Base-by-base conservation (phyloP, 2,329 filamentous ascomycete species). In the Aspergillus caelatus region DNA sequence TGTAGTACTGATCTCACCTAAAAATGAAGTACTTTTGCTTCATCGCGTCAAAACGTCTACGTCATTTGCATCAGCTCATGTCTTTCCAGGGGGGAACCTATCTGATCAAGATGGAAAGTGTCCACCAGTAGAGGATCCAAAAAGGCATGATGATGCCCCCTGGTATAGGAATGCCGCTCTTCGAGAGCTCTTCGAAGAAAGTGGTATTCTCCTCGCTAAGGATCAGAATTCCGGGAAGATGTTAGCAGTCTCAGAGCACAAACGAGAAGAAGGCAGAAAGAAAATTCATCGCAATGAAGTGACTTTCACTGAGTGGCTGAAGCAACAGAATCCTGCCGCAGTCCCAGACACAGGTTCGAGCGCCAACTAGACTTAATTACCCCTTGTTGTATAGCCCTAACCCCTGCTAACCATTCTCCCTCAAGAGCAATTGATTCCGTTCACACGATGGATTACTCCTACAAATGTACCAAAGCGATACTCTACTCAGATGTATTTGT, bases 401-500 rank as follows among this genome's bases (percentile, higher is more conserved):
- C 26, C 41, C 14, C 6, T 26, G 16, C 39, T 55, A 55, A 55
- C 32, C 11, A 34, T 14, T 21, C 12, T 9, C 30, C n/a, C n/a
- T 39, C 36, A 52, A 87, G 89, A 89, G 1, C 82, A 84, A 43
- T 80, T 97, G 3, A 81, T 92, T 9, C 93, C 94, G 0, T 97
- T 96, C 74, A 97, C 94, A 0, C 87, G 92, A 60, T 98, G 95
- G 95, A 85, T 98, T 61, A 98, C 95, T 2, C 94, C 94, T 0
- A 72, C 69, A 0, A 88, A 86, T 65, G 81, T 90, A 1, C 86
- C 88, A 0, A 92, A 89, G 70, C 86, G 95, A 53, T 99, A 96
- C 80, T 92, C 91, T 0, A 97, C 94, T 0, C 94, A 97, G 75
- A 98, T 98, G 94, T 99, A 98, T 79, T 77, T 98, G 12, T 97